Evolutionary conservation across 2,329 filamentous ascomycete species (phyloP).

Genomic region (Endoconidiophora polonica): DNA sequence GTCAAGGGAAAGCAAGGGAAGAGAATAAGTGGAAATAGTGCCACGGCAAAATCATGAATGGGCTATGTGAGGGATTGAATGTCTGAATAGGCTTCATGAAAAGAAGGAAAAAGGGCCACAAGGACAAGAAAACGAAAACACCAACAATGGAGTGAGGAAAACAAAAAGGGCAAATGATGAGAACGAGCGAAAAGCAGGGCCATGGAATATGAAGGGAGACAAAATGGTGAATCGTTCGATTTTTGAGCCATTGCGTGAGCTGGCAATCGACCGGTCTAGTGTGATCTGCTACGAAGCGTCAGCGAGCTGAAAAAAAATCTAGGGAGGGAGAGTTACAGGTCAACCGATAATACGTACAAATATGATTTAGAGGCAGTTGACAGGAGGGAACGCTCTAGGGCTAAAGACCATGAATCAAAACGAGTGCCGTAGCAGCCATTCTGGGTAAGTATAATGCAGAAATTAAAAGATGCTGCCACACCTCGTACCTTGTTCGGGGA

Average conservation of each 20-base stretch:
- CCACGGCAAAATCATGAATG: background rate
- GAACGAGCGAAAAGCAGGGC: background rate
- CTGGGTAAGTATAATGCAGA: too few relatives aligned
- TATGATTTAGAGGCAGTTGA: too few relatives aligned
- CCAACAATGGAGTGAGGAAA: background rate
- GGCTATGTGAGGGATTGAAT: background rate
- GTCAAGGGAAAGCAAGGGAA: background rate
- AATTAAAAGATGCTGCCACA: too few relatives aligned
- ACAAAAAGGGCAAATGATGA: constrained; percentile 5
- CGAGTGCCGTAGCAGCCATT: too few relatives aligned
- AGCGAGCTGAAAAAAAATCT: too few relatives aligned
- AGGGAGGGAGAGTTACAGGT: too few relatives aligned
- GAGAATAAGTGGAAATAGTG: background rate
- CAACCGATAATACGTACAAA: too few relatives aligned
- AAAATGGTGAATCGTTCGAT: background rate
- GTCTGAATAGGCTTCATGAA: background rate
- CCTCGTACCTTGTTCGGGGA: background rate
- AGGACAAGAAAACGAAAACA: constrained; percentile 5
- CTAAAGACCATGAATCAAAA: too few relatives aligned
- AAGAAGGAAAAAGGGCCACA: background rate
- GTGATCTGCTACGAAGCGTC: too few relatives aligned
- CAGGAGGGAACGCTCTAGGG: too few relatives aligned
- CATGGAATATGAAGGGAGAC: too few relatives aligned
- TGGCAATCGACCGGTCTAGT: too few relatives aligned
- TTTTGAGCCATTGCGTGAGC: background rate